phyloP scores from a whole-genome alignment of 306 rosid genomes.

The Purshia tridentata region DNA sequence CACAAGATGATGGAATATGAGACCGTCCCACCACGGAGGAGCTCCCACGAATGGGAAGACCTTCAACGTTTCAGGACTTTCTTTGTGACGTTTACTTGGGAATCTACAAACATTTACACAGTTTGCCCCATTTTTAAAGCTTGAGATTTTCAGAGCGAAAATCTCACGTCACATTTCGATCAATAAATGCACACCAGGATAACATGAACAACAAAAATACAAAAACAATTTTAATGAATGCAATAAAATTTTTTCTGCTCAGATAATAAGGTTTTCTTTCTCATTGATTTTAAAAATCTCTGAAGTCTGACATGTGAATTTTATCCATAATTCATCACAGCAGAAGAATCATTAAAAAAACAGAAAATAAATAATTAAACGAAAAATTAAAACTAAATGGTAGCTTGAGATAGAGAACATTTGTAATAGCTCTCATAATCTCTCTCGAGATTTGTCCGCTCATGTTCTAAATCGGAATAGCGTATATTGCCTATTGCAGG shows the following conservation, averaged over 20 bases:
- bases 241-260: conserved; percentile 37
- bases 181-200: not conserved
- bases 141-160: conserved; percentile 34
- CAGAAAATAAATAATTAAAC: too few relatives aligned
- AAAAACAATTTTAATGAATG: not conserved
- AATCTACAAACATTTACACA: conserved; percentile 40
- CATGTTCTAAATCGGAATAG: conserved; percentile 60
- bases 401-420: too few relatives aligned
- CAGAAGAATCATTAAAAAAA: not conserved
- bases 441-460: conserved; percentile 20
- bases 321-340: conserved; percentile 54
- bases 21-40: conserved; percentile 47
- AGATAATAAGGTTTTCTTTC: conserved; percentile 45
- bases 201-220: not conserved
- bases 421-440: conserved; percentile 43
- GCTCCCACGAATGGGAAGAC: conserved; percentile 23
- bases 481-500: conserved; percentile 67
- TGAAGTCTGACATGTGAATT: conserved; percentile 93
- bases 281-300: conserved; percentile 64
- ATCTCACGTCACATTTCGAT: conserved; percentile 39
- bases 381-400: not conserved
- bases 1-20: conserved; percentile 73
- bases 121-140: conserved; percentile 44
- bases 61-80: conserved; percentile 35
- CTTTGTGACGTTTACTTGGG: conserved; percentile 53